These are phyloP conservation scores for Rhizopogon roseolus DNA, from an alignment of 768 basidiomycete species.

Conservation along the genomic window DNA sequence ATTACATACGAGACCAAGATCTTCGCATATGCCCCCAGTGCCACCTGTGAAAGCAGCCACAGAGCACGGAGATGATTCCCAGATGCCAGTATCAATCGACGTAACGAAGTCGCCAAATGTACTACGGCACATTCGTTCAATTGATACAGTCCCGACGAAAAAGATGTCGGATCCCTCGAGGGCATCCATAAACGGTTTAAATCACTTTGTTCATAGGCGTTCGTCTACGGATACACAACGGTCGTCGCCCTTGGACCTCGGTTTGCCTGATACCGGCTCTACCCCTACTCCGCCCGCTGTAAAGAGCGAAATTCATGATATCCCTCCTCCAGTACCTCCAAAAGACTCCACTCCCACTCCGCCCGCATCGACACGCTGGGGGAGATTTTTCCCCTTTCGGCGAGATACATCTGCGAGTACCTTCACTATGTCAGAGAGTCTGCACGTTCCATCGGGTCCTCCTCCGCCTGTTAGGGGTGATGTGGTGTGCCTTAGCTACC, in stretches of 20 bases:
- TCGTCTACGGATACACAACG: slow-evolving; percentile 12
- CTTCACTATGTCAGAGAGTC: slow-evolving; percentile 18
- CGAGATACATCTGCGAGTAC: slow-evolving; percentile 29
- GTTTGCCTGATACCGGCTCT: slow-evolving; percentile 9
- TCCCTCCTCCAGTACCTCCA: slow-evolving; percentile 24
- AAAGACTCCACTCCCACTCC: slow-evolving; percentile 21
- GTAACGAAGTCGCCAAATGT: slow-evolving; percentile 16
- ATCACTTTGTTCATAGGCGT: slow-evolving; percentile 6
- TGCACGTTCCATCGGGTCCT: slow-evolving; percentile 13
- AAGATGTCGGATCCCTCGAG: slow-evolving; percentile 7
- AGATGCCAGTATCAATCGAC: slow-evolving; percentile 13
- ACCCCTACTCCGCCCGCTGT: slow-evolving; percentile 6
- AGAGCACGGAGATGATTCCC: slow-evolving; percentile 4
- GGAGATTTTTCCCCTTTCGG: slow-evolving; percentile 45
- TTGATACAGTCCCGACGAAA: slow-evolving; percentile 18
- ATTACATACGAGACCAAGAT: slow-evolving; percentile 15
- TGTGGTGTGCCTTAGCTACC: slow-evolving; percentile 65
- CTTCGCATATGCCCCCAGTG: slow-evolving; percentile 11
- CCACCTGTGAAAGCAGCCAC: slow-evolving; percentile 6
- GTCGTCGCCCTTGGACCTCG: slow-evolving; percentile 4
- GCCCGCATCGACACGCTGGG: slow-evolving; percentile 35
- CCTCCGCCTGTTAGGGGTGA: slow-evolving; percentile 54
- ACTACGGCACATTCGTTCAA: slow-evolving; percentile 19
- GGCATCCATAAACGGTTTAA: slow-evolving; percentile 6
- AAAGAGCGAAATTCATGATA: slow-evolving; percentile 15